Evolutionary conservation across 208 protist species (phyloP), one percentile per base, ranked within the genome.

Genomic region (Leishmania tarentolae): DNA sequence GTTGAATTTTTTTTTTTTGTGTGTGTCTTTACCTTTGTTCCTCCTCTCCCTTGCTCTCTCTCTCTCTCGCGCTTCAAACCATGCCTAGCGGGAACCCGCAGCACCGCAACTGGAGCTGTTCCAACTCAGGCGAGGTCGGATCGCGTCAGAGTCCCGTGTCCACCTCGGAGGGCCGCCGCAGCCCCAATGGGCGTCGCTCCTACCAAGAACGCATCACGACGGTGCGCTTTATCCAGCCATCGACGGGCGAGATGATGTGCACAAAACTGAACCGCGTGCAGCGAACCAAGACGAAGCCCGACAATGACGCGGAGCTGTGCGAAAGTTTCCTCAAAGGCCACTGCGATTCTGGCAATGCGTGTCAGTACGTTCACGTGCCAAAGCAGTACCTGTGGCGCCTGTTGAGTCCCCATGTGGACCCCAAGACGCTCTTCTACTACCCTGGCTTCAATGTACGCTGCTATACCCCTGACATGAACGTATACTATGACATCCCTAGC

Each of bases 401-500:
- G 75, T 86, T 96, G 61, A 84, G 80, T 44, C 89, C 86, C 13
- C 75, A 85, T 24, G 85, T 90, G 21, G 82, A 91, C 63, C 74
- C 73, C 28, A 82, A 78, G 9, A 86, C 84, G 35, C 79, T 82
- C 53, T 81, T 89, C 42, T 96, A 92, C 79, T 77, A 88, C 57
- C 71, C 75, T 15, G 91, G 91, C 61, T 96, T 96, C 73, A 82
- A 88, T 75, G 81, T 96, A 70, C 90, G 88, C 61, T 96, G 93
- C 82, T 96, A 94, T 82, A 86, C 86, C 24, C 85, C 88, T 5
- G 83, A 90, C 76, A 92, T 93, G 86, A 87, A 86, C 46, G 76
- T 82, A 3, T 96, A 94, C 85, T 96, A 92, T 79, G 83, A 86
- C n/a, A 94, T 96, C 52, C 91, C 88, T 2, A 93, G 90, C 83